Conservation (phyloP, 1,284 basidiomycete species). For the Tilletia caries region DNA sequence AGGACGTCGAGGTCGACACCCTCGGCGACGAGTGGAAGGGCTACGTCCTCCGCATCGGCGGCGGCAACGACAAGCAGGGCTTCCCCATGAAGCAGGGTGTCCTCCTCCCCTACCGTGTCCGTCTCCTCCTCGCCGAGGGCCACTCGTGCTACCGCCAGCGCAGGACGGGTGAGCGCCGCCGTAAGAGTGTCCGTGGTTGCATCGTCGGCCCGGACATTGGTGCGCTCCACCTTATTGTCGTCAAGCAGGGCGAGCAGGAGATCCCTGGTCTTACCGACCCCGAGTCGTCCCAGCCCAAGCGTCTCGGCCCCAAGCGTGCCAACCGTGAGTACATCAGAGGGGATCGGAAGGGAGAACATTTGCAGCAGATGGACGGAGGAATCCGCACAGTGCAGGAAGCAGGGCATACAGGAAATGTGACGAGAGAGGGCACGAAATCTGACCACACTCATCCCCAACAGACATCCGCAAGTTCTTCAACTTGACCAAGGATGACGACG, state of each 20-base stretch:
- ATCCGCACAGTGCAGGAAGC: neutral
- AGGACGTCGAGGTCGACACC: conserved; percentile 86
- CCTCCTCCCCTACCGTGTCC: conserved; percentile 87
- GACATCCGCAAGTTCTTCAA: conserved; percentile 96
- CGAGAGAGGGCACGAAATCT: neutral
- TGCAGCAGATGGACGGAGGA: neutral
- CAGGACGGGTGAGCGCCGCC: conserved; percentile 90
- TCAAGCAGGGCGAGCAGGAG: conserved; percentile 93
- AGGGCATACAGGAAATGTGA: neutral
- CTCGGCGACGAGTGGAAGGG: conserved; percentile 96
- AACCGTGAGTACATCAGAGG: conserved; percentile 31
- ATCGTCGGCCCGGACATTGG: conserved; percentile 92
- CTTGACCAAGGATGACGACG: conserved; percentile 95
- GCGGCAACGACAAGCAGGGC: conserved; percentile 78
- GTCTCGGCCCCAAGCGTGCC: conserved; percentile 77
- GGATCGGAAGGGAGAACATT: neutral
- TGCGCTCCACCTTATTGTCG: conserved; percentile 87
- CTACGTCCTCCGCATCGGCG: conserved; percentile 93
- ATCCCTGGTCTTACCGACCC: conserved; percentile 86
- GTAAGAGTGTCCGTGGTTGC: conserved; percentile 97
- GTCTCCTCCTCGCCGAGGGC: conserved; percentile 87
- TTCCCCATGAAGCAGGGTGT: conserved; percentile 99
- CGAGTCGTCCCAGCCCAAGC: conserved; percentile 78
- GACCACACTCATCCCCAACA: conserved; percentile 5
- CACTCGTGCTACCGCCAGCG: conserved; percentile 96